Conservation (phyloP, 768 basidiomycete genomes). For the Suillus alpinus region DNA sequence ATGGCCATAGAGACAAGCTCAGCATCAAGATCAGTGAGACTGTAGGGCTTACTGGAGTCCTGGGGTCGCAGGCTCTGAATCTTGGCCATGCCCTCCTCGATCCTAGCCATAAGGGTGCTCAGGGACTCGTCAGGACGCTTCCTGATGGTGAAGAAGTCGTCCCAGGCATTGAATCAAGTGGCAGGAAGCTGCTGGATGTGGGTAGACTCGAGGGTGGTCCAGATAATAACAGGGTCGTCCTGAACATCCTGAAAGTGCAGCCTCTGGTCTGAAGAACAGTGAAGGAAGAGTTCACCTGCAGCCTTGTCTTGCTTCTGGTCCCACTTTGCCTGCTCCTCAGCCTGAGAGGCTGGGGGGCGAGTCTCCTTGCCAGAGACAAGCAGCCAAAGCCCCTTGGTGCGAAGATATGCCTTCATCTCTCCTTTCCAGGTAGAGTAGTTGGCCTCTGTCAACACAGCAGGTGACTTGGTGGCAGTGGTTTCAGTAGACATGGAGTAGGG, state of each 20-base stretch:
- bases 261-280: no score
- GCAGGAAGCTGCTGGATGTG: constrained; percentile 4
- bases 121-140: constrained; percentile 9
- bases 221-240: no score
- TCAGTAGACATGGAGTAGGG: no score
- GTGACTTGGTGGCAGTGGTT: no score
- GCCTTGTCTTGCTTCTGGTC: no score
- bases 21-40: background rate
- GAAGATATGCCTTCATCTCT: constrained; percentile 7
- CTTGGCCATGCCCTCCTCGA: background rate
- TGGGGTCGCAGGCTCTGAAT: constrained; percentile 7
- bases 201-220: no score
- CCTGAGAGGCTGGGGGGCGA: no score
- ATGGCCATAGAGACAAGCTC: constrained; percentile 13
- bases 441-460: no score
- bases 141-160: constrained; percentile 10
- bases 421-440: constrained; percentile 7
- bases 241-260: no score
- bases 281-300: no score
- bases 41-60: background rate
- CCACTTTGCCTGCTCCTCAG: no score
- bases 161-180: constrained; percentile 5
- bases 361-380: no score
- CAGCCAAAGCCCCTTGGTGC: constrained; percentile 6
- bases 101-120: background rate